A percentile compares a stretch with the other conserved stretches of the same genome.
These are phyloP conservation scores for Rhizopus delemar DNA, from an alignment of 371 early-diverging fungal species.

Conservation along the genomic window DNA sequence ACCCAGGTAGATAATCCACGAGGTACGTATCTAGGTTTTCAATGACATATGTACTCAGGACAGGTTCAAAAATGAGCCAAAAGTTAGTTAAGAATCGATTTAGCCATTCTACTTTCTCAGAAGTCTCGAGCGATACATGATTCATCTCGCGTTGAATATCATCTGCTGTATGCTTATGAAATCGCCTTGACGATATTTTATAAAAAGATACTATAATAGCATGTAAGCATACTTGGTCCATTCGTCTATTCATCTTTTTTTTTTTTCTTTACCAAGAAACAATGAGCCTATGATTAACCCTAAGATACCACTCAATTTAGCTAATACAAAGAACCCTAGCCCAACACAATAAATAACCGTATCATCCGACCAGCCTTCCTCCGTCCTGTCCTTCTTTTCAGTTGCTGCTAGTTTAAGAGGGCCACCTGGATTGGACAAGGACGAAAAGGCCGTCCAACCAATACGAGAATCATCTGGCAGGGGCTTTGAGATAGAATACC, in stretches of 20 bases:
- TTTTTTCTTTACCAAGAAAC: slow-evolving; percentile 44
- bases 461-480: slow-evolving; percentile 32
- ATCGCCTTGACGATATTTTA: slow-evolving; percentile 63
- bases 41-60: slow-evolving; percentile 76
- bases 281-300: slow-evolving; percentile 41
- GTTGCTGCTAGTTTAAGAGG: slow-evolving; percentile 16
- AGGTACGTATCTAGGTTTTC: slow-evolving; percentile 74
- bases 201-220: slow-evolving; percentile 62
- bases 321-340: slow-evolving; percentile 32
- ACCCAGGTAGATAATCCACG: slow-evolving; percentile 79
- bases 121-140: slow-evolving; percentile 42
- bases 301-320: slow-evolving; percentile 41
- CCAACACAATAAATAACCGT: slow-evolving; percentile 35
- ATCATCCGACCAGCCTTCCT: slow-evolving; percentile 42
- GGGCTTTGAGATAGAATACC: slow-evolving; percentile 24
- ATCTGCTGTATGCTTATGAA: slow-evolving; percentile 63
- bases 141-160: slow-evolving; percentile 69
- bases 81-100: slow-evolving; percentile 83
- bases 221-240: neutral
- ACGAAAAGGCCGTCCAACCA: slow-evolving; percentile 41
- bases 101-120: slow-evolving; percentile 90
- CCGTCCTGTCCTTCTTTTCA: slow-evolving; percentile 12
- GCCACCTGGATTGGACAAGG: slow-evolving; percentile 28
- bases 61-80: slow-evolving; percentile 96
- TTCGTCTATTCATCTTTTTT: neutral